Evolutionary conservation across 2,329 filamentous ascomycete species (phyloP).

Genomic region (Alternaria infectoria): DNA sequence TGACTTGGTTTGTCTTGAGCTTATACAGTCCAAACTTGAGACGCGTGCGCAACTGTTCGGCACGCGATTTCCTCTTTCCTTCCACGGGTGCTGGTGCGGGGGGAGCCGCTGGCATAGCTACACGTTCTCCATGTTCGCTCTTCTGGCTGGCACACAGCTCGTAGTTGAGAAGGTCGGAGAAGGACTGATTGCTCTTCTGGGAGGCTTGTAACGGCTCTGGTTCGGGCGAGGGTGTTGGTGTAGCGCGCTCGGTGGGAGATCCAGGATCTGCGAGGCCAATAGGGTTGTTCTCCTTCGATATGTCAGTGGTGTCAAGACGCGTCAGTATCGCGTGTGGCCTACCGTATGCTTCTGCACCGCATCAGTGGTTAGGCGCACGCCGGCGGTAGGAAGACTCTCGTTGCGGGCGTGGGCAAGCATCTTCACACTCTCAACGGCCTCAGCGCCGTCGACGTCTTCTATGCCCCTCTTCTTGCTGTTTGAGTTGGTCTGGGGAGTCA

Average conservation of each 20-base stretch:
- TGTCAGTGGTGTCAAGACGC: conserved; percentile 30
- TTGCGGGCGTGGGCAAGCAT: conserved; percentile 34
- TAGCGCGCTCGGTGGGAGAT: conserved; percentile 45
- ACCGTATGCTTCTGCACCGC: conserved; percentile 39
- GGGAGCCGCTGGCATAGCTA: conserved; percentile 8
- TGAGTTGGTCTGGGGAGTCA: conserved; percentile 17
- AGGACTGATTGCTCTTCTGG: conserved; percentile 50
- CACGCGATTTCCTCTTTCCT: conserved; percentile 57
- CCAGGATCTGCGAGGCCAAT: conserved; percentile 36
- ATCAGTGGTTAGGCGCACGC: conserved; percentile 29
- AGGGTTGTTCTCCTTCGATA: conserved; percentile 30
- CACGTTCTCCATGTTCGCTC: conserved; percentile 26
- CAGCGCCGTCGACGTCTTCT: conserved; percentile 43
- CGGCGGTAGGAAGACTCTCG: conserved; percentile 14
- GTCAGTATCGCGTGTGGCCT: conserved; percentile 12
- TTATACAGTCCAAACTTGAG: conserved; percentile 77
- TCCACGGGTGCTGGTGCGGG: conserved; percentile 13
- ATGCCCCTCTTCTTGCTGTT: conserved; percentile 46
- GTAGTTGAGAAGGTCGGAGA: conserved; percentile 58
- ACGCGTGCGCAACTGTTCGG: conserved; percentile 70
- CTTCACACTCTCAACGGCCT: conserved; percentile 34
- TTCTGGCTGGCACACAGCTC: conserved; percentile 52
- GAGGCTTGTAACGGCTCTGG: conserved; percentile 25
- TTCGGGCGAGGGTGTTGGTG: conserved; percentile 29
- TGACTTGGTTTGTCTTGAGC: conserved; percentile 73